phyloP scores from a whole-genome alignment of 352 stramenopile genomes.

The Pythium plurisporium region DNA sequence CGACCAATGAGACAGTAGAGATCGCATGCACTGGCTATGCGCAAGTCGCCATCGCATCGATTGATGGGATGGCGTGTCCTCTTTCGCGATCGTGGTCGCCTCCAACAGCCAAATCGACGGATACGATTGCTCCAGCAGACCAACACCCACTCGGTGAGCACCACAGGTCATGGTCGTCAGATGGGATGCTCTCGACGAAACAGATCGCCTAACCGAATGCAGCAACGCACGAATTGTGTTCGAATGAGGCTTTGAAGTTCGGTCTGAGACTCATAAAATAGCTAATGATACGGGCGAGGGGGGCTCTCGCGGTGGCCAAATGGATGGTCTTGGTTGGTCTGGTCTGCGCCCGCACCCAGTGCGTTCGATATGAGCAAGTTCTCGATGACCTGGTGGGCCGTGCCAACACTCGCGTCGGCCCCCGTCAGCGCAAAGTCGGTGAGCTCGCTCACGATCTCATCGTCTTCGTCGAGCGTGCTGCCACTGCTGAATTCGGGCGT shows the following conservation, averaged over 20 bases:
- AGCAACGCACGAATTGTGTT: no score
- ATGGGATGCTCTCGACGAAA: no score
- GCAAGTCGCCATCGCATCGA: not conserved
- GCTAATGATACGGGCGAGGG: not conserved
- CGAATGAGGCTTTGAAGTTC: no score
- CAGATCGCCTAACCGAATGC: no score
- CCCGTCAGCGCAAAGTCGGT: slow-evolving; percentile 24
- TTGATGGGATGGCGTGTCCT: slow-evolving; percentile 6
- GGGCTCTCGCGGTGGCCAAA: not conserved
- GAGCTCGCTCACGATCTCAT: slow-evolving; percentile 24
- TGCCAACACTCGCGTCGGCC: slow-evolving; percentile 20
- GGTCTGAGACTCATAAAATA: no score
- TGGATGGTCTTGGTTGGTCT: no score
- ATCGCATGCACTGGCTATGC: not conserved
- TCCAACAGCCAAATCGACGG: no score
- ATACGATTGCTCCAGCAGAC: no score
- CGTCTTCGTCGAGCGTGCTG: slow-evolving; percentile 16
- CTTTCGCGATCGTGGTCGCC: no score
- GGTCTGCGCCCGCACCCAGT: no score
- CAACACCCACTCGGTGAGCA: no score
- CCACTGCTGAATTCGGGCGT: slow-evolving; percentile 37
- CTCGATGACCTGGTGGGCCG: slow-evolving; percentile 25
- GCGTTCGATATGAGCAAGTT: slow-evolving; percentile 21
- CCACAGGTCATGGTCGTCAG: not conserved
- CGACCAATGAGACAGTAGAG: not conserved